phyloP scores from a whole-genome alignment of 75 land plant species.

The Adiantum capillusveneris region DNA sequence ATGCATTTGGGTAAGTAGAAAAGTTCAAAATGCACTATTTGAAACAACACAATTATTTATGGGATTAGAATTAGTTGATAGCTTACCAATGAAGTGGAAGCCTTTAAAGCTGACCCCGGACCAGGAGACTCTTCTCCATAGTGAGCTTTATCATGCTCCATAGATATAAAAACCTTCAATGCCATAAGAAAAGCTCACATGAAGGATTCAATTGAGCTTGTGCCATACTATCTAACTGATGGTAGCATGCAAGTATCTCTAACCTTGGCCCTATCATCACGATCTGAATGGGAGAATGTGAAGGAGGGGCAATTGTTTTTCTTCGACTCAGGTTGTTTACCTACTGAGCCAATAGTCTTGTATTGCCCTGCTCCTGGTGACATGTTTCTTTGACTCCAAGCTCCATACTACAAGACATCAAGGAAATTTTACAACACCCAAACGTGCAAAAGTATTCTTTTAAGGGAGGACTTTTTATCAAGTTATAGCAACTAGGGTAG shows the following conservation, averaged over 20 bases:
- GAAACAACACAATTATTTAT: background rate
- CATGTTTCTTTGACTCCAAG: constrained; percentile 3
- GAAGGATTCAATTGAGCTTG: background rate
- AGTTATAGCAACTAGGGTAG: too few species aligned
- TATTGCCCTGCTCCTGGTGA: constrained; percentile 27
- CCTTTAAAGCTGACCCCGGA: constrained; percentile 8
- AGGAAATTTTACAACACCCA: background rate
- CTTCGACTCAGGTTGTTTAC: constrained; percentile 25
- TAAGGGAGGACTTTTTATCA: too few species aligned
- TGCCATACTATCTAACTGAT: background rate
- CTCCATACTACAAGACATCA: constrained; percentile 7
- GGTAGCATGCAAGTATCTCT: background rate
- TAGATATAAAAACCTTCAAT: constrained; percentile 19
- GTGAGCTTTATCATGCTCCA: constrained; percentile 22
- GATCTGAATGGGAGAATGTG: constrained; percentile 16
- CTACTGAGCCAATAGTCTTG: constrained; percentile 22
- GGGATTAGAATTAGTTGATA: too few species aligned
- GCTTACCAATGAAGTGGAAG: constrained; percentile 16
- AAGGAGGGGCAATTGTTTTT: constrained; percentile 12
- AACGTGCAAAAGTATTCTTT: background rate
- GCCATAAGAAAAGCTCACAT: background rate
- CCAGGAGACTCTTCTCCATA: constrained; percentile 19
- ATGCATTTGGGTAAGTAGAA: background rate
- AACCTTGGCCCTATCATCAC: constrained; percentile 20
- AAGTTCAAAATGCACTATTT: background rate